Percentiles rank a stretch among this genome's conserved stretches.
phyloP scores from a whole-genome alignment of 257 asterid genomes.

The Mentha longifolia region DNA sequence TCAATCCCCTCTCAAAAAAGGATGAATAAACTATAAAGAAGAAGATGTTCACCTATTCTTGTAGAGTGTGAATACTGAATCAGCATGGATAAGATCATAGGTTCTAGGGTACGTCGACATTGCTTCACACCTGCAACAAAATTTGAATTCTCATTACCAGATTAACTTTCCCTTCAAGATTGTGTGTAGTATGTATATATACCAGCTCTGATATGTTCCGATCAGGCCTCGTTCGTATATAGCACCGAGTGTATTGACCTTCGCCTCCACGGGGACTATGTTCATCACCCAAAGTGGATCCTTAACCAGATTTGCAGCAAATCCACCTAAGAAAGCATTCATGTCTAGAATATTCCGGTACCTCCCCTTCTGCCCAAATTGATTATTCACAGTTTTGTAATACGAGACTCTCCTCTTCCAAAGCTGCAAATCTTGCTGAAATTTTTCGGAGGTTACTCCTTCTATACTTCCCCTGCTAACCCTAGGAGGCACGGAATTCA shows the following conservation, averaged over 20 bases:
- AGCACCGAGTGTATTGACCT: slow-evolving; percentile 67
- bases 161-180: too few species aligned
- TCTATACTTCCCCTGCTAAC: slow-evolving; percentile 54
- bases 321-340: slow-evolving; percentile 89
- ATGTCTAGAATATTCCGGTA: slow-evolving; percentile 80
- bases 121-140: slow-evolving; percentile 78
- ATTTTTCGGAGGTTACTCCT: slow-evolving; percentile 48
- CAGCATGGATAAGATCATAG: slow-evolving; percentile 86
- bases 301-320: slow-evolving; percentile 62
- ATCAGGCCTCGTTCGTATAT: slow-evolving; percentile 84
- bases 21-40: neutral
- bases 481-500: slow-evolving; percentile 69
- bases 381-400: slow-evolving; percentile 67
- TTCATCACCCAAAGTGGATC: slow-evolving; percentile 93
- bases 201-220: slow-evolving; percentile 91
- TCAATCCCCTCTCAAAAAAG: neutral
- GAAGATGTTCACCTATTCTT: slow-evolving; percentile 47
- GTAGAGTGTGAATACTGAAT: slow-evolving; percentile 71
- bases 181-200: neutral
- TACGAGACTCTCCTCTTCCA: slow-evolving; percentile 76
- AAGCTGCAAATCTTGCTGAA: slow-evolving; percentile 52
- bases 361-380: slow-evolving; percentile 61
- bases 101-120: slow-evolving; percentile 96
- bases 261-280: slow-evolving; percentile 69
- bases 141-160: neutral